Conservation (phyloP, 257 asterid species). For the Prunella vulgaris region DNA sequence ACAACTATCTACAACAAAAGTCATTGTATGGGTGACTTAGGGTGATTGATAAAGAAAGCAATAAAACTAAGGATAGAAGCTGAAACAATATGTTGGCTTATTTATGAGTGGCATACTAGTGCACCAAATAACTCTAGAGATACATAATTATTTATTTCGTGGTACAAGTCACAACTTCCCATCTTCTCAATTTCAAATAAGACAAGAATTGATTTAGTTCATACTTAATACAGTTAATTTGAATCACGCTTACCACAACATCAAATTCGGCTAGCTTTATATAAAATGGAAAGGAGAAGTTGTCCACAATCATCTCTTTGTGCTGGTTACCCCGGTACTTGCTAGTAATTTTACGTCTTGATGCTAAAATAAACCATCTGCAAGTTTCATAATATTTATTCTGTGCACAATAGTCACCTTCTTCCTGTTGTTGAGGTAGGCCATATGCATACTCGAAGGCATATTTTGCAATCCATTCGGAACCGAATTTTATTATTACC, state of each 20-base stretch:
- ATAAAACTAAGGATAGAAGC: not conserved
- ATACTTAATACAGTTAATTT: not conserved
- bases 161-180: conserved; percentile 4
- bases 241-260: conserved; percentile 64
- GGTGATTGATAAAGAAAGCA: not conserved
- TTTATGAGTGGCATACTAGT: not conserved
- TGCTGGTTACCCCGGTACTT: conserved; percentile 84
- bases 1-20: not conserved
- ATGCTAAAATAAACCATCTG: conserved; percentile 94
- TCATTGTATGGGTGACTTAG: not conserved
- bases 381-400: conserved; percentile 98
- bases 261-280: conserved; percentile 99
- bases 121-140: not conserved
- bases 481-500: conserved; percentile 97
- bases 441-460: conserved; percentile 99
- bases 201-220: not conserved
- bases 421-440: conserved; percentile 94
- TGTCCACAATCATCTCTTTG: conserved; percentile 90
- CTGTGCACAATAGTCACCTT: conserved; percentile 95
- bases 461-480: conserved; percentile 89
- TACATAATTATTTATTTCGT: not conserved
- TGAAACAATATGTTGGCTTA: not conserved
- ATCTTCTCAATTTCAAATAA: conserved; percentile 2
- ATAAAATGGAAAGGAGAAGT: conserved; percentile 95
- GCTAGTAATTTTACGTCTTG: conserved; percentile 94